Evolutionary conservation across 495 filamentous ascomycete genomes (phyloP), one percentile per base, ranked within the genome.

Genomic region (Podospora appendiculata): DNA sequence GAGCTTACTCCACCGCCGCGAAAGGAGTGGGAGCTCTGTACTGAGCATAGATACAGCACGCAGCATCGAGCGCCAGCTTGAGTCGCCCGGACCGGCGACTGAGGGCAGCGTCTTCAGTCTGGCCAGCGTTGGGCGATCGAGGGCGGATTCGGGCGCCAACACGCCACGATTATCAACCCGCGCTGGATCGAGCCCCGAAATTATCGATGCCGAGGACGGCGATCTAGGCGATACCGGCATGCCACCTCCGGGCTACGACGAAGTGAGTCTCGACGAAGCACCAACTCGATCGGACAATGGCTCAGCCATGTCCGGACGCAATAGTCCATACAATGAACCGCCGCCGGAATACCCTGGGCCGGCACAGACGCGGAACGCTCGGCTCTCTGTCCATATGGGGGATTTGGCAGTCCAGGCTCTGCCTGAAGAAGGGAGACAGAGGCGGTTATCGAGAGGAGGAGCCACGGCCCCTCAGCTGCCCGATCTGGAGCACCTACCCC

Each of bases 181-280:
- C 4, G 64, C 66, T 8, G 64, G 63, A 9, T 75, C 74, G 10
- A 64, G 63, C 32, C 59, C 69, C 16, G 68, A 69, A 45, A 68
- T 74, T 6, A 72, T 73, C 17, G 71, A 75, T 45, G 66, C 69
- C 41, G 63, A 70, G 25, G 64, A 74, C 59, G 68, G 66, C 13
- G 69, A 80, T 60, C 56, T 80, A 46, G 67, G 77, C 57, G 70
- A 74, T 47, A 52, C 62, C 48, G 61, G 71, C 52, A 71, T 82
- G 63, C 77, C 70, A 18, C 73, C 74, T 1, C 78, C 78, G 1
- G 77, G 69, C 13, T 81, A 81, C 55, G 78, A 81, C 51, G 75
- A 80, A 42, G 75, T 81, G 5, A 75, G 72, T 51, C 53, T 81
- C 25, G 71, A 72, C 40, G 73, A 75, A 47, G 25, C 57, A 25